Conservation (phyloP, 805 yeast species). For the Ogataea salicorniae region DNA sequence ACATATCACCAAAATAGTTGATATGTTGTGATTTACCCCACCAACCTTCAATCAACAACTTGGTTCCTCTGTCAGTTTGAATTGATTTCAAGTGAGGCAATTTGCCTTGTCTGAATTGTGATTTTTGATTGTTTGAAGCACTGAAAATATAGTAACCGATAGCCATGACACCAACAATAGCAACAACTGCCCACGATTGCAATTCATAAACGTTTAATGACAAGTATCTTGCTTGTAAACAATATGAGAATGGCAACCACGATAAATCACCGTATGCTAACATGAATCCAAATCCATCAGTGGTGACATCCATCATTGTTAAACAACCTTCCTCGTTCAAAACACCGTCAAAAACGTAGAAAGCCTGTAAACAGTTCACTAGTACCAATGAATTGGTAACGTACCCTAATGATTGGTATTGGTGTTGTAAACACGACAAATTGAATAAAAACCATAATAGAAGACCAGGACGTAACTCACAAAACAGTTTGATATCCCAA, state of each 20-base stretch:
- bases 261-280: slow-evolving; percentile 90
- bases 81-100: slow-evolving; percentile 64
- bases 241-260: slow-evolving; percentile 87
- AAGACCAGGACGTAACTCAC: slow-evolving; percentile 94
- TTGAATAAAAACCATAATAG: slow-evolving; percentile 79
- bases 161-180: slow-evolving; percentile 41
- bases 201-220: slow-evolving; percentile 57
- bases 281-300: slow-evolving; percentile 98
- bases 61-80: slow-evolving; percentile 70
- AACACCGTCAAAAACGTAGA: slow-evolving; percentile 88
- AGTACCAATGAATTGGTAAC: slow-evolving; percentile 69
- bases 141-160: slow-evolving; percentile 79
- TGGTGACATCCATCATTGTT: slow-evolving; percentile 92
- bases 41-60: slow-evolving; percentile 87
- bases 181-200: slow-evolving; percentile 34
- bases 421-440: slow-evolving; percentile 75
- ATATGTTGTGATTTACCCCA: slow-evolving; percentile 92
- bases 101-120: slow-evolving; percentile 75
- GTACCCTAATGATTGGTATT: slow-evolving; percentile 54
- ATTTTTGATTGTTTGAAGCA: slow-evolving; percentile 78
- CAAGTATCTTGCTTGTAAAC: slow-evolving; percentile 79
- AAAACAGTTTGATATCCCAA: slow-evolving; percentile 84
- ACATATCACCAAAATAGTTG: slow-evolving; percentile 94
- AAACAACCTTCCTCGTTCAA: slow-evolving; percentile 84
- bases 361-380: slow-evolving; percentile 64